Evolutionary conservation across 805 yeast genomes (phyloP).

Genomic region (Candida sithepensis): DNA sequence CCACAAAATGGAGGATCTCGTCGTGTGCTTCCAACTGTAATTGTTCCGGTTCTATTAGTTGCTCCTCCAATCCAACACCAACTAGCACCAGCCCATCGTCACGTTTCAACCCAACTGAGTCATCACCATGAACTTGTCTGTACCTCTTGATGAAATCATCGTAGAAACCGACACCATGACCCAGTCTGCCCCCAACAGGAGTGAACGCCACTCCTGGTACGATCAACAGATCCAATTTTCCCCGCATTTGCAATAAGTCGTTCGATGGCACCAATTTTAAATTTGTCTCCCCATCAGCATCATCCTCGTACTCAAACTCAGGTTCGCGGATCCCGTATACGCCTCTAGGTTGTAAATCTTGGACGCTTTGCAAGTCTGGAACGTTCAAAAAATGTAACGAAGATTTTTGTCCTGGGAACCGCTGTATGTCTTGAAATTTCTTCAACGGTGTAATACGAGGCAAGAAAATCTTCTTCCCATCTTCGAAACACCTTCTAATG

Average conservation of each 20-base stretch:
- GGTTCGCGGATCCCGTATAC: constrained; percentile 71
- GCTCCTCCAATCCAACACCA: constrained; percentile 67
- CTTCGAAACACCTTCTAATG: constrained; percentile 46
- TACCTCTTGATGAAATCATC: constrained; percentile 68
- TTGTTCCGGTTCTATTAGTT: constrained; percentile 42
- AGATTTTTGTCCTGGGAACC: constrained; percentile 32
- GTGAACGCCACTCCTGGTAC: constrained; percentile 88
- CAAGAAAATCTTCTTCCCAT: constrained; percentile 49
- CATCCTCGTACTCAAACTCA: constrained; percentile 10
- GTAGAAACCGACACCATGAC: constrained; percentile 93
- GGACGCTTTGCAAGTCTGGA: constrained; percentile 37
- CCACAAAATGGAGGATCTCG: constrained; percentile 50
- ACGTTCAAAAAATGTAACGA: constrained; percentile 58
- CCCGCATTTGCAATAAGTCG: constrained; percentile 17
- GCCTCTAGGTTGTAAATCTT: constrained; percentile 59
- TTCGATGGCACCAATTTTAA: constrained; percentile 6
- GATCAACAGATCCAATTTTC: constrained; percentile 60
- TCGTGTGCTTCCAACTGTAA: constrained; percentile 59
- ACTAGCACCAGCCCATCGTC: constrained; percentile 39
- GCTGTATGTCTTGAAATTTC: constrained; percentile 24
- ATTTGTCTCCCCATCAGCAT: constrained; percentile 1
- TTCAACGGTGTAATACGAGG: constrained; percentile 42
- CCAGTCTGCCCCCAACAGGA: constrained; percentile 48
- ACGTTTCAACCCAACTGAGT: not conserved
- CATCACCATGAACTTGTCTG: constrained; percentile 21